Evolutionary conservation across 345 rosid species (phyloP), one percentile per base, ranked within the genome.

Genomic region (Populus ilicifolia): DNA sequence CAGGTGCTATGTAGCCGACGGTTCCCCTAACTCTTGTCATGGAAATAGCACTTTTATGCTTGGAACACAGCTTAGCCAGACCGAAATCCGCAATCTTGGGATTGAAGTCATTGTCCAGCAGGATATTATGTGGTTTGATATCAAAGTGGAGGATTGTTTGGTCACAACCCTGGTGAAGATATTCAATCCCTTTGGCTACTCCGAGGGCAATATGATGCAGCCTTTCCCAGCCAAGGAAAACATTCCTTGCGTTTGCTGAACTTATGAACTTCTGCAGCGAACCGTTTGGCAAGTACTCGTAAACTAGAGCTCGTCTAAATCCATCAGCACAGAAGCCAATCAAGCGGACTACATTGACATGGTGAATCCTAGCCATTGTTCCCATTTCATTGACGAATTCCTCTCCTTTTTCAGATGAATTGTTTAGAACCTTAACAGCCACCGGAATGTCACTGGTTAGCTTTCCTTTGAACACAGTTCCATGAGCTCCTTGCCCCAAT

Each of bases 241-340:
- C 25, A 10, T 21, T 23, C 44, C 13, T 68, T 18, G 63, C 5
- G 8, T 66, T 44, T 21, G 36, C 27, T 6, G 78, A 66, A n/a
- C 36, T n/a, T 20, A 75, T 75, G n/a, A 29, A 75, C 50, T 65
- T 75, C 63, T 75, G 46, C 46, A 75, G 18, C 0, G 78, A 29
- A 20, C 8, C 71, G 48, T 75, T 75, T 3, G 64, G 71, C 27
- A 75, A 46, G 43, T 75, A 75, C 8, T 75, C 78, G 6, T 75
- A 75, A 30, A 75, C 71, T 0, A 66, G 29, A 66, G 78, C 78
- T 66, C 71, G 78, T 46, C 71, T 66, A 2, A 75, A 75, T 30
- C 78, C 78, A 35, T 75, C 78, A 33, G 78, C 71, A 66, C 71
- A 75, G 14, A 75, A 75, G 1, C 78, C 78, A n/a, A 75, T 17